Evolutionary conservation across 148 eudicot genomes (phyloP).

Genomic region (Euryodendron excelsum): DNA sequence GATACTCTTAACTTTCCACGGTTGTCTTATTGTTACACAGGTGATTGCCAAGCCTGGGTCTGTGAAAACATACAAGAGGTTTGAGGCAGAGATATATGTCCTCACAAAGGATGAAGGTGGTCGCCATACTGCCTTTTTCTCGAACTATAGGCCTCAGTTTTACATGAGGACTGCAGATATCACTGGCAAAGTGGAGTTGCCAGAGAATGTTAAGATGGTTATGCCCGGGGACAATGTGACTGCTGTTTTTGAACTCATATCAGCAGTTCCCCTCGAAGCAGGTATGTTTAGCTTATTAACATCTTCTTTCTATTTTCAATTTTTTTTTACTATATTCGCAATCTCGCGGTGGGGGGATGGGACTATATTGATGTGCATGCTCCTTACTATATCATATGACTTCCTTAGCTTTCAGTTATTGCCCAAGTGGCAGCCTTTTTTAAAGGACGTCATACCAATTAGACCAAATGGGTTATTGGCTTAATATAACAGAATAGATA

Average conservation of each 20-base stretch:
- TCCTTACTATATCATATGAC: too few species aligned
- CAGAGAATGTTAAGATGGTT: slow-evolving; percentile 95
- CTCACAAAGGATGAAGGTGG: slow-evolving; percentile 98
- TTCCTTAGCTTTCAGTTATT: neutral
- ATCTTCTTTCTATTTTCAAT: neutral
- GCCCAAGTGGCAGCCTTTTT: too few species aligned
- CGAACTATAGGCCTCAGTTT: slow-evolving; percentile 89
- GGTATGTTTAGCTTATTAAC: slow-evolving; percentile 40
- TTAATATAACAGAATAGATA: too few species aligned
- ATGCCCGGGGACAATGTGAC: slow-evolving; percentile 99
- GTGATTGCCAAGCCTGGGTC: slow-evolving; percentile 90
- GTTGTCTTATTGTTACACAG: slow-evolving; percentile 28
- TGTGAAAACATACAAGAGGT: slow-evolving; percentile 68
- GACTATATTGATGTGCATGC: too few species aligned
- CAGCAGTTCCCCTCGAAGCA: slow-evolving; percentile 76
- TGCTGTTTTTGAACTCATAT: slow-evolving; percentile 85
- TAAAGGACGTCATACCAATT: too few species aligned
- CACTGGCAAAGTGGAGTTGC: slow-evolving; percentile 84
- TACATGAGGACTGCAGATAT: slow-evolving; percentile 93
- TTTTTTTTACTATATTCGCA: too few species aligned
- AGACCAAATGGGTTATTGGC: too few species aligned
- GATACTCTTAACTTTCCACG: neutral
- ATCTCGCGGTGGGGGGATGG: too few species aligned
- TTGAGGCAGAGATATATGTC: slow-evolving; percentile 92
- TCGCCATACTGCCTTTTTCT: slow-evolving; percentile 80